Evolutionary conservation across 768 basidiomycete species (phyloP).

Genomic region (Termitomyces sp.): DNA sequence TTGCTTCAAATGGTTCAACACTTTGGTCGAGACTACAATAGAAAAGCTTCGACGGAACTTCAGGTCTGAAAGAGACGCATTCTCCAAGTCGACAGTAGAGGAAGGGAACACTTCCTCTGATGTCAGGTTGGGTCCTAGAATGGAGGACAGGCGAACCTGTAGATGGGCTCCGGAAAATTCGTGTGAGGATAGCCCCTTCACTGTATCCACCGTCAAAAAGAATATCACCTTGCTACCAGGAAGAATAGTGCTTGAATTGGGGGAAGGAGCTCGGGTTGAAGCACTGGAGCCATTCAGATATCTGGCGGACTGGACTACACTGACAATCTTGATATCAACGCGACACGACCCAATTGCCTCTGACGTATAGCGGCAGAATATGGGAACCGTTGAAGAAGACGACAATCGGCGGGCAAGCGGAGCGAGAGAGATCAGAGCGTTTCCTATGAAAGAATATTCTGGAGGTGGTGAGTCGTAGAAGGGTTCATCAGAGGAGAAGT

Average conservation of each 20-base stretch:
- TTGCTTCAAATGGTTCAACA: slow-evolving; percentile 65
- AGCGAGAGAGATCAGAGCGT: slow-evolving; percentile 77
- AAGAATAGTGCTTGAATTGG: slow-evolving; percentile 61
- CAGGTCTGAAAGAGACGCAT: slow-evolving; percentile 69
- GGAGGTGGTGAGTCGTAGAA: slow-evolving; percentile 90
- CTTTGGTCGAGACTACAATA: slow-evolving; percentile 70
- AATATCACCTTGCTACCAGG: slow-evolving; percentile 82
- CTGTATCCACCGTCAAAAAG: slow-evolving; percentile 79
- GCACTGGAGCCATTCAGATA: slow-evolving; percentile 57
- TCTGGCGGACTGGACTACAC: slow-evolving; percentile 58
- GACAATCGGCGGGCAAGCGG: slow-evolving; percentile 77
- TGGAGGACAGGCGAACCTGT: slow-evolving; percentile 84
- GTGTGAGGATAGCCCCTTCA: slow-evolving; percentile 86
- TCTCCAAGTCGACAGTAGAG: slow-evolving; percentile 67
- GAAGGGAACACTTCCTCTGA: slow-evolving; percentile 86
- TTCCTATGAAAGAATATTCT: slow-evolving; percentile 91
- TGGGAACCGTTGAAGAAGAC: slow-evolving; percentile 73
- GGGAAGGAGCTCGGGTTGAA: slow-evolving; percentile 75
- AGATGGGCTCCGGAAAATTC: slow-evolving; percentile 86
- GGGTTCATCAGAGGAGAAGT: slow-evolving; percentile 90
- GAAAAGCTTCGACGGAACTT: slow-evolving; percentile 83
- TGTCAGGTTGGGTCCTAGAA: slow-evolving; percentile 66
- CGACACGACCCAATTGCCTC: slow-evolving; percentile 96
- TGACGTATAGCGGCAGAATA: slow-evolving; percentile 90
- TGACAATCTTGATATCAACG: slow-evolving; percentile 78